Conservation (phyloP, 495 filamentous ascomycete genomes). For the Penicillium steckii region DNA sequence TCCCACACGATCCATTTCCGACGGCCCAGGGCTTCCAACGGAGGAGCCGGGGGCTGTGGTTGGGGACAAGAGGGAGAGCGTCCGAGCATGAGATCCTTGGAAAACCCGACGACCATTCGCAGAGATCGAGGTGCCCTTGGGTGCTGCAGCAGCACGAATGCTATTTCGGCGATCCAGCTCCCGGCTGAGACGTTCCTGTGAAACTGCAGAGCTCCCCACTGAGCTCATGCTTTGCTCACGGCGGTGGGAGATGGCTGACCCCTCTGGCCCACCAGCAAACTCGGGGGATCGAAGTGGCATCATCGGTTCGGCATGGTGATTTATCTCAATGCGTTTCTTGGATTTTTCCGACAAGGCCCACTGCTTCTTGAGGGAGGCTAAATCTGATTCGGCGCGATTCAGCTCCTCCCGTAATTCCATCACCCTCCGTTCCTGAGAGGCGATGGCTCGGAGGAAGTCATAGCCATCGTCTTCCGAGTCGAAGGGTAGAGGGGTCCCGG, state of each 20-base stretch:
- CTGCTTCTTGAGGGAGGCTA: conserved; percentile 76
- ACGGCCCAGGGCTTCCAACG: conserved; percentile 1
- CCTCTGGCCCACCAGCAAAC: conserved; percentile 19
- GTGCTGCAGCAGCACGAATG: conserved; percentile 31
- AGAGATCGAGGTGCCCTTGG: conserved; percentile 38
- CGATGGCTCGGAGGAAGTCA: conserved; percentile 83
- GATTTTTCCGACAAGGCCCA: conserved; percentile 75
- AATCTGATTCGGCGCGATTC: conserved; percentile 71
- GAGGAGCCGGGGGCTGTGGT: conserved; percentile 19
- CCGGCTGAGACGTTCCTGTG: conserved; percentile 39
- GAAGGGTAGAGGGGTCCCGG: conserved; percentile 44
- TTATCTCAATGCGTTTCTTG: conserved; percentile 69
- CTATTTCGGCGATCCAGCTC: conserved; percentile 52
- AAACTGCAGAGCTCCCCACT: conserved; percentile 30
- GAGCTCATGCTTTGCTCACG: conserved; percentile 34
- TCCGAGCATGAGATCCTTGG: conserved; percentile 74
- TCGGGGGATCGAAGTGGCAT: conserved; percentile 52
- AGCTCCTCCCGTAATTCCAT: conserved; percentile 91
- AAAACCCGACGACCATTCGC: conserved; percentile 58
- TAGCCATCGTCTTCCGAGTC: conserved; percentile 56
- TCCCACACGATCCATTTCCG: conserved; percentile 34
- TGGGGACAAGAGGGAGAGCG: conserved; percentile 83
- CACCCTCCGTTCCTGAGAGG: conserved; percentile 89
- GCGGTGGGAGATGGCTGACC: conserved; percentile 14
- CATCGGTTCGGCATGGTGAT: conserved; percentile 53